phyloP scores from a whole-genome alignment of 164 flowering plant species.

The Tetracentron sinense region DNA sequence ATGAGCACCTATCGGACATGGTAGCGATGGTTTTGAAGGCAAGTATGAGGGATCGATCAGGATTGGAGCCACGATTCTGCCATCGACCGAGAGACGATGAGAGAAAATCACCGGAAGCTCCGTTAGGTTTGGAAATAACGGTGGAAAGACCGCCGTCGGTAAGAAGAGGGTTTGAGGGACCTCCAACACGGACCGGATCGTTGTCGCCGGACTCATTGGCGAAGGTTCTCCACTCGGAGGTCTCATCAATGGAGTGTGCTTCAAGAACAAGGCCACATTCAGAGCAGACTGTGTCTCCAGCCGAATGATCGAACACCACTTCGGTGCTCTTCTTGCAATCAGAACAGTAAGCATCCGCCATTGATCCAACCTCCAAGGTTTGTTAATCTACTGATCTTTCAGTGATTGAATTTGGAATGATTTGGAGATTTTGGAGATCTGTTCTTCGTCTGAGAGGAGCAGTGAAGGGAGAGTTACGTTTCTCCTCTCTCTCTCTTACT shows the following conservation, averaged over 20 bases:
- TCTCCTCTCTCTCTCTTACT: no score
- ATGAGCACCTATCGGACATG: constrained; percentile 27
- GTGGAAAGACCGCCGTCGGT: constrained; percentile 29
- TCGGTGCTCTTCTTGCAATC: constrained; percentile 34
- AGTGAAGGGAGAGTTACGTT: no score
- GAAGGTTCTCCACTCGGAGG: constrained; percentile 37
- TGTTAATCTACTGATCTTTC: no score
- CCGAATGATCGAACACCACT: constrained; percentile 32
- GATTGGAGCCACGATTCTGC: constrained; percentile 26
- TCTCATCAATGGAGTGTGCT: constrained; percentile 33
- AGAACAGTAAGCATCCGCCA: constrained; percentile 20
- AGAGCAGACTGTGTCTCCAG: constrained; percentile 35
- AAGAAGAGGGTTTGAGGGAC: constrained; percentile 29
- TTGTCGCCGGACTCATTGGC: constrained; percentile 33
- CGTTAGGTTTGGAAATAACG: constrained; percentile 27
- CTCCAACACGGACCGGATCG: constrained; percentile 35
- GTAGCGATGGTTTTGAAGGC: constrained; percentile 28
- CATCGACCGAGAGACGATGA: constrained; percentile 18
- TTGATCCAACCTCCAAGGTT: neutral
- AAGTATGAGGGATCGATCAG: constrained; percentile 20
- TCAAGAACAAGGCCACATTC: constrained; percentile 36
- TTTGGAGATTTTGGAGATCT: no score
- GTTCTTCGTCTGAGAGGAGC: no score
- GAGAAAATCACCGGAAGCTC: constrained; percentile 18
- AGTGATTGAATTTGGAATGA: no score